Percentiles rank a stretch among this genome's conserved stretches.
These are phyloP conservation scores for Cladosporium cucumerinum DNA, from an alignment of 2,329 filamentous ascomycete genomes.

Conservation along the genomic window DNA sequence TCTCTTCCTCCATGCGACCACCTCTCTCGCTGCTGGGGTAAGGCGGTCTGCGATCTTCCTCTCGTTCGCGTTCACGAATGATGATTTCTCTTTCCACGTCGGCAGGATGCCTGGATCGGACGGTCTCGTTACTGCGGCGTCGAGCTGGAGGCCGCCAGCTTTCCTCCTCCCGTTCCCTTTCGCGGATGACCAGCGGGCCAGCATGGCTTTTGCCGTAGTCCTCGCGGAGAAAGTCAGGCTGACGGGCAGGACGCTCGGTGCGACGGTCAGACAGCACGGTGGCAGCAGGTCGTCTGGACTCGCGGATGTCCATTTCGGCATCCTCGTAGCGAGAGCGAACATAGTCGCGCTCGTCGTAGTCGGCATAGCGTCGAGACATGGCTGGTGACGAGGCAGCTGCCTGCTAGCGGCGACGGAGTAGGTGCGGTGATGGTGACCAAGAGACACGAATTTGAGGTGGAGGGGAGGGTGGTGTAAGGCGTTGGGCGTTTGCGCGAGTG, in stretches of 20 bases:
- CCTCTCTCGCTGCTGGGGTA: conserved; percentile 29
- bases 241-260: conserved; percentile 40
- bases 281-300: conserved; percentile 30
- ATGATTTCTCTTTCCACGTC: conserved; percentile 13
- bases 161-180: conserved; percentile 39
- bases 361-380: conserved; percentile 44
- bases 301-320: conserved; percentile 37
- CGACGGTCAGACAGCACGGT: conserved; percentile 33
- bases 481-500: background rate
- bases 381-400: conserved; percentile 8
- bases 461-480: background rate
- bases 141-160: conserved; percentile 29
- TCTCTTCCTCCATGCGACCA: conserved; percentile 36
- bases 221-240: conserved; percentile 50
- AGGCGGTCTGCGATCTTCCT: conserved; percentile 25
- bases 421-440: background rate
- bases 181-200: conserved; percentile 46
- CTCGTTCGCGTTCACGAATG: conserved; percentile 25
- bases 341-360: conserved; percentile 40
- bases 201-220: conserved; percentile 45
- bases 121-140: conserved; percentile 27
- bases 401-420: background rate
- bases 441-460: background rate
- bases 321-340: conserved; percentile 40
- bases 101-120: conserved; percentile 12